phyloP scores from a whole-genome alignment of 768 basidiomycete species.

The Cystobasidiopsis lactophilus region DNA sequence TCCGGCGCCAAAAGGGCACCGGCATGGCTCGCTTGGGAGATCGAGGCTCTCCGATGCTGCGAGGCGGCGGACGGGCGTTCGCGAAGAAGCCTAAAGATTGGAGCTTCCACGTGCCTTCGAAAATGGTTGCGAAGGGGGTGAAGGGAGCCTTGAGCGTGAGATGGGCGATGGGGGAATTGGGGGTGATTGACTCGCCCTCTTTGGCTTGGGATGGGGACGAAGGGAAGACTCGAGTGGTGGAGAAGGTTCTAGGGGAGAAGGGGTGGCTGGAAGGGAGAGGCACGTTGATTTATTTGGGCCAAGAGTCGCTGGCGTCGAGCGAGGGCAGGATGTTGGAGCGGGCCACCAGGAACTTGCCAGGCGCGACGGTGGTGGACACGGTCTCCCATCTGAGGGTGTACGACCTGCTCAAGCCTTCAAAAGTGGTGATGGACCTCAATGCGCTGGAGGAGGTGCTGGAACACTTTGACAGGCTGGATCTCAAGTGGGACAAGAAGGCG shows the following conservation, averaged over 20 bases:
- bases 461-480: no score
- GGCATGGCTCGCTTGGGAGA: slow-evolving; percentile 80
- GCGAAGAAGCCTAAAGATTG: slow-evolving; percentile 49
- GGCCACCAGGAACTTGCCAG: slow-evolving; percentile 48
- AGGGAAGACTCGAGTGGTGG: slow-evolving; percentile 36
- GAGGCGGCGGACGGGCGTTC: slow-evolving; percentile 80
- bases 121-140: slow-evolving; percentile 82
- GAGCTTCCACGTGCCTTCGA: slow-evolving; percentile 72
- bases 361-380: slow-evolving; percentile 37
- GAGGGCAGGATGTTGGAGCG: slow-evolving; percentile 28
- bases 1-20: slow-evolving; percentile 74
- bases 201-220: slow-evolving; percentile 40
- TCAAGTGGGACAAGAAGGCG: no score
- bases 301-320: slow-evolving; percentile 32
- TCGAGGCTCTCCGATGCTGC: slow-evolving; percentile 59
- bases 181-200: slow-evolving; percentile 47
- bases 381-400: slow-evolving; percentile 53
- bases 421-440: slow-evolving; percentile 54
- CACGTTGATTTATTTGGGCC: slow-evolving; percentile 49
- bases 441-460: slow-evolving; percentile 49
- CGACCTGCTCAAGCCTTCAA: slow-evolving; percentile 61
- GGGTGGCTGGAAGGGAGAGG: slow-evolving; percentile 33
- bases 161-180: slow-evolving; percentile 47
- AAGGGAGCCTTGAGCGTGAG: slow-evolving; percentile 68
- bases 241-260: slow-evolving; percentile 38